These are phyloP conservation scores for Pelargonium cotyledonis DNA, from an alignment of 441 rosid genomes.

Conservation along the genomic window DNA sequence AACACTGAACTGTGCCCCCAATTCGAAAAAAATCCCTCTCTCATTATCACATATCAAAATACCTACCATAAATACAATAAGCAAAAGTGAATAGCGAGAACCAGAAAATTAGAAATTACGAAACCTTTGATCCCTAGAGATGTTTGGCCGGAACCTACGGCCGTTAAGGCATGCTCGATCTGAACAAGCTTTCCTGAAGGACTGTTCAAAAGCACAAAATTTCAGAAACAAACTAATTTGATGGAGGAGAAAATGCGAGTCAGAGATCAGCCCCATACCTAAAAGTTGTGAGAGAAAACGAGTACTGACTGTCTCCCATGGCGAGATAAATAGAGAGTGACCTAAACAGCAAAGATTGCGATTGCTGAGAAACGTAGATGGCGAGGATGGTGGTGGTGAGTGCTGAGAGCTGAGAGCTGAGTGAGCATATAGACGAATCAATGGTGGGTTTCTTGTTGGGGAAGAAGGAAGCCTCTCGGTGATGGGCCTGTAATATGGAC, in stretches of 20 bases:
- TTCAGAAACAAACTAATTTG: not conserved
- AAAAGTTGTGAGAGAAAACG: constrained; percentile 69
- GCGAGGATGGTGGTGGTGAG: not conserved
- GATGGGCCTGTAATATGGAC: too few species aligned
- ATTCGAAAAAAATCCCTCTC: too few species aligned
- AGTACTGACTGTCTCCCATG: constrained; percentile 76
- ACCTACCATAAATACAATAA: not conserved
- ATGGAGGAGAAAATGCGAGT: not conserved
- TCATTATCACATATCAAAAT: not conserved
- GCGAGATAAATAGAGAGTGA: not conserved
- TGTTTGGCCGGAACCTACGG: constrained; percentile 96
- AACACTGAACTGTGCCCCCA: too few species aligned
- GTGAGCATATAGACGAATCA: not conserved
- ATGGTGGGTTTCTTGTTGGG: not conserved
- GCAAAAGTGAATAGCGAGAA: not conserved
- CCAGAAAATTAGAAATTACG: not conserved
- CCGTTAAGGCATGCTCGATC: constrained; percentile 96
- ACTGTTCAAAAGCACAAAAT: constrained; percentile 28
- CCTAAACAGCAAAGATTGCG: not conserved
- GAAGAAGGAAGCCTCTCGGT: not conserved
- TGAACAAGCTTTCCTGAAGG: constrained; percentile 99
- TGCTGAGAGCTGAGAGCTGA: too few species aligned
- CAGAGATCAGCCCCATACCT: constrained; percentile 28
- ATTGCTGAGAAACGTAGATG: not conserved
- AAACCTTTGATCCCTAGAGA: constrained; percentile 90